These are phyloP conservation scores for Neurospora sp. DNA, from an alignment of 495 filamentous ascomycete genomes.

Conservation along the genomic window DNA sequence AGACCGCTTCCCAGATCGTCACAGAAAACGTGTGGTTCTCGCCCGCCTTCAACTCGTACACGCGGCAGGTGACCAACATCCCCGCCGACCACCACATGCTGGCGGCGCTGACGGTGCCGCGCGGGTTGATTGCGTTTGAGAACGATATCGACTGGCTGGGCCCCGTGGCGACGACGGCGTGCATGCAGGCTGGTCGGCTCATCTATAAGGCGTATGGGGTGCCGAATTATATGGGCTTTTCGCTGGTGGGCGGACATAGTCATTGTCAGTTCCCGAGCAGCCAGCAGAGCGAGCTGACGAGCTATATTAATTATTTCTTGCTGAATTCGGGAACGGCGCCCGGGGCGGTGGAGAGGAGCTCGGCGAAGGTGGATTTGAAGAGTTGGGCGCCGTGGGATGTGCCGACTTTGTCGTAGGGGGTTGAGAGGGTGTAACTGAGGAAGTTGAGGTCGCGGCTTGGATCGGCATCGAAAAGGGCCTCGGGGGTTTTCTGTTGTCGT, in stretches of 20 bases:
- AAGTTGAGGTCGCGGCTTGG: background rate
- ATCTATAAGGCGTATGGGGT: conserved; percentile 44
- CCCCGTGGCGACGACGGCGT: conserved; percentile 39
- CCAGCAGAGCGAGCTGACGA: conserved; percentile 37
- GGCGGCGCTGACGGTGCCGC: conserved; percentile 36
- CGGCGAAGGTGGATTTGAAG: conserved; percentile 21
- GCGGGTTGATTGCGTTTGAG: conserved; percentile 39
- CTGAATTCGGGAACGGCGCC: conserved; percentile 20
- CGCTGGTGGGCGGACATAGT: conserved; percentile 39
- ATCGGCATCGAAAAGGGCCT: background rate
- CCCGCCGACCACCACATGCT: conserved; percentile 44
- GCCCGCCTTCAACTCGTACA: conserved; percentile 30
- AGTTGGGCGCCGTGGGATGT: conserved; percentile 35
- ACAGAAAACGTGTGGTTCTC: conserved; percentile 46
- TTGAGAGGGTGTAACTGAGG: background rate
- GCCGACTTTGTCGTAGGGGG: conserved; percentile 26
- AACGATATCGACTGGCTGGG: conserved; percentile 49
- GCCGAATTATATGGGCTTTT: conserved; percentile 44
- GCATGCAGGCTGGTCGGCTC: conserved; percentile 43
- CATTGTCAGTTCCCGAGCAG: conserved; percentile 46
- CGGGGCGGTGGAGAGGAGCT: conserved; percentile 30
- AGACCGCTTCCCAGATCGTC: conserved; percentile 41
- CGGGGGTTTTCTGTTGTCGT: background rate
- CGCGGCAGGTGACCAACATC: conserved; percentile 23
- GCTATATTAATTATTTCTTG: conserved; percentile 42